Evolutionary conservation across 495 filamentous ascomycete genomes (phyloP).

Genomic region (Penicillium robsamsonii): DNA sequence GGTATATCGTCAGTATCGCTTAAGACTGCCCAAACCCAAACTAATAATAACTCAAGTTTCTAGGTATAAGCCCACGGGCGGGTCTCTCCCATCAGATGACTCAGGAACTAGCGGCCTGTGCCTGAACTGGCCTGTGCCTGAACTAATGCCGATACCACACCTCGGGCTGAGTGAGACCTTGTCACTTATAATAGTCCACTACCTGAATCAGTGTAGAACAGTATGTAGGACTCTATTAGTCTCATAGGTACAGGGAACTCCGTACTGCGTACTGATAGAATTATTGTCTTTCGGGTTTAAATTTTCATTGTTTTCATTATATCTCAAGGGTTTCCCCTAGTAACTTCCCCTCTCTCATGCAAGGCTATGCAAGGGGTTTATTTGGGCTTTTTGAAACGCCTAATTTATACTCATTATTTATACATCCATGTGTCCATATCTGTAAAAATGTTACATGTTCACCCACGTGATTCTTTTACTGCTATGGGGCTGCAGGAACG

Average conservation of each 20-base stretch:
- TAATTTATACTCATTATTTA: neutral
- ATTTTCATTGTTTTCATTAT: neutral
- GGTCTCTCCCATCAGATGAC: constrained; percentile 5
- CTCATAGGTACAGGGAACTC: too few species aligned
- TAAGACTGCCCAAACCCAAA: constrained; percentile 1
- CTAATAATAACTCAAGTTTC: neutral
- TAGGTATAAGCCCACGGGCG: neutral
- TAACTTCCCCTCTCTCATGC: neutral
- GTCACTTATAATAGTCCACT: neutral
- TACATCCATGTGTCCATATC: neutral
- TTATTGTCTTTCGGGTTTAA: neutral
- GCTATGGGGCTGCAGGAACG: neutral
- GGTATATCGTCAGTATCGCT: neutral
- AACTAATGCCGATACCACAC: neutral
- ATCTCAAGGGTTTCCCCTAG: neutral
- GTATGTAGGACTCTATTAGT: neutral
- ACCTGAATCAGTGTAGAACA: neutral
- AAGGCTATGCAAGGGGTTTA: neutral
- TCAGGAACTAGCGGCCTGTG: constrained; percentile 10
- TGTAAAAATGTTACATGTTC: neutral
- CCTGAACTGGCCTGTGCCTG: constrained; percentile 5
- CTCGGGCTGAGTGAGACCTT: constrained; percentile 1
- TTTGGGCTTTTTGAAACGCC: neutral
- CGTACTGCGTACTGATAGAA: neutral
- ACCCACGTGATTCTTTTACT: neutral